Base-by-base conservation (phyloP, 345 rosid species). In the Eucalyptus fibrosa region DNA sequence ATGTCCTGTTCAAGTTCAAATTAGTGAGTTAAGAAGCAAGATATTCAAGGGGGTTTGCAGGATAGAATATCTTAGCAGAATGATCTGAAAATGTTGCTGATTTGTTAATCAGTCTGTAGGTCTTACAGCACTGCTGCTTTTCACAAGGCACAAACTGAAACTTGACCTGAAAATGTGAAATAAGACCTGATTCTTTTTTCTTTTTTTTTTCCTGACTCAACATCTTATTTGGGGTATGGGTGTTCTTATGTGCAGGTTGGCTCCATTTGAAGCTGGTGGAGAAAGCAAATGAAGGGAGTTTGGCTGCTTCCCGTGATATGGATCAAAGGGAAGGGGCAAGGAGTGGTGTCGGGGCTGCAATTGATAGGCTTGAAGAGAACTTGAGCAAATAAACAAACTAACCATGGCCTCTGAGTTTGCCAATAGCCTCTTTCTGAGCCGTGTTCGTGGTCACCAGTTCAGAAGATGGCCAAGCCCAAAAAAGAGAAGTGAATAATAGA, bases 211-310 rank as follows among this genome's bases (percentile, higher is more conserved):
- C 80, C 82, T 91, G 30, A 88, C 81, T 32, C 81, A 17, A 87
- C 65, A 19, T 23, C 59, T 42, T 86, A 40, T 50, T 18, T 28
- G 65, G 24, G 62, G 28, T 83, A 40, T 11, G 47, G 47, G 13
- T 49, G 42, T 28, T 50, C 42, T 50, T 90, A 55, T 89, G 50
- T 59, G 89, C 91, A 97, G 98, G 99, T 90, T 97, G 98, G 98
- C 72, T 96, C 87, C 98, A 97, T 83, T 90, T 97, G 94, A 97
- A 97, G 94, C 95, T 97, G 42, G 92, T 97, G 88, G 94, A 96
- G 91, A 97, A 97, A 93, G 99, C 97, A 83, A 95, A 96, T 89
- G 95, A 97, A 92, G 96, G 94, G 86, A 93, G 89, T 42, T 53
- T 51, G 72, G 89, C 88, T 81, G 69, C 90, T 88, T 49, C 62